Percentiles rank a stretch among this genome's conserved stretches.
Conservation (phyloP, 192 early-diverging fungal species). For the Entomortierella chlamydospora region DNA sequence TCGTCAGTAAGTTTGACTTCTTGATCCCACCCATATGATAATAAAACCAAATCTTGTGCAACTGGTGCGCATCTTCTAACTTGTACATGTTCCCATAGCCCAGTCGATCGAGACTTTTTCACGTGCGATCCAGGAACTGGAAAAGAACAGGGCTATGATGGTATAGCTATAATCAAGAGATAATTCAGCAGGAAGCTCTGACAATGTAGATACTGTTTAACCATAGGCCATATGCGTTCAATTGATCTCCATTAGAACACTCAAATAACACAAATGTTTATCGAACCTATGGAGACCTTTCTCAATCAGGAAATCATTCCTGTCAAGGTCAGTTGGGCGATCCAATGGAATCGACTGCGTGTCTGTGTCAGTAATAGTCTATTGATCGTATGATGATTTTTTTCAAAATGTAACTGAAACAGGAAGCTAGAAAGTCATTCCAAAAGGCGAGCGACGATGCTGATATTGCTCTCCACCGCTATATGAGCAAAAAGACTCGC, state of each 20-base stretch:
- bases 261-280: constrained; percentile 76
- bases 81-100: constrained; percentile 25
- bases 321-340: constrained; percentile 57
- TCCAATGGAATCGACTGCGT: background rate
- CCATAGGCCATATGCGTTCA: background rate
- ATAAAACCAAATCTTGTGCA: background rate
- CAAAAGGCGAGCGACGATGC: constrained; percentile 72
- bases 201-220: too few relatives aligned
- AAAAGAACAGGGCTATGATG: constrained; percentile 64
- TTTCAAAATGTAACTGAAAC: background rate
- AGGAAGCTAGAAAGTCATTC: constrained; percentile 71
- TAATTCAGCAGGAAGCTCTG: too few relatives aligned
- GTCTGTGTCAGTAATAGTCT: background rate
- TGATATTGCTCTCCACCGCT: constrained; percentile 66
- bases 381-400: background rate
- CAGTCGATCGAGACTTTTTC: constrained; percentile 65
- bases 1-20: constrained; percentile 40
- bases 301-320: constrained; percentile 64
- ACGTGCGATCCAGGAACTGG: constrained; percentile 66
- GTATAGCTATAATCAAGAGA: constrained; percentile 55
- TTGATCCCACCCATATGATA: background rate
- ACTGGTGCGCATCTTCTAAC: background rate
- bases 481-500: constrained; percentile 70
- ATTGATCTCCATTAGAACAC: constrained; percentile 57
- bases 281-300: constrained; percentile 75